Conservation (phyloP, 257 asterid species). For the Eucommia ulmoides region DNA sequence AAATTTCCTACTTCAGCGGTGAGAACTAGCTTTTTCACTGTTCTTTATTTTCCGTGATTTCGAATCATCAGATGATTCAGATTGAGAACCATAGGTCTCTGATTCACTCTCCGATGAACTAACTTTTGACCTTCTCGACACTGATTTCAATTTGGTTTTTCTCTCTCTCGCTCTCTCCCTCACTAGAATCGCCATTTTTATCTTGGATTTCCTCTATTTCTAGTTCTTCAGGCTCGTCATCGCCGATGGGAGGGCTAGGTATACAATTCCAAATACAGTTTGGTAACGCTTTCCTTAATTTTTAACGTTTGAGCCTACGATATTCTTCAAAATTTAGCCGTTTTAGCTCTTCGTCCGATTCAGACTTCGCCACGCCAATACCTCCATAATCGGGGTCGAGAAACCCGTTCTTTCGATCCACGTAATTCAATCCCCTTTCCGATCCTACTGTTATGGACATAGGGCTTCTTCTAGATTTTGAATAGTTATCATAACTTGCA, state of each 20-base stretch:
- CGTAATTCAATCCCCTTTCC: slow-evolving; percentile 14
- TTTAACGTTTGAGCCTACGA: slow-evolving; percentile 74
- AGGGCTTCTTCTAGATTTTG: slow-evolving; percentile 30
- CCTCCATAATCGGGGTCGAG: slow-evolving; percentile 56
- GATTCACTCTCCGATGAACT: slow-evolving; percentile 18
- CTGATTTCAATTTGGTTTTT: slow-evolving; percentile 11
- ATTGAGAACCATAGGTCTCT: slow-evolving; percentile 29
- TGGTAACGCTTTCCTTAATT: slow-evolving; percentile 46
- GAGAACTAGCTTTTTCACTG: slow-evolving; percentile 34
- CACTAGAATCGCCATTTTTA: slow-evolving; percentile 13
- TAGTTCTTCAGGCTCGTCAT: slow-evolving; percentile 33
- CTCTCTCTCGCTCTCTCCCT: slow-evolving; percentile 13
- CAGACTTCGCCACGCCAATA: slow-evolving; percentile 29
- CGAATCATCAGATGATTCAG: slow-evolving; percentile 52
- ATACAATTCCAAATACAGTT: slow-evolving; percentile 64
- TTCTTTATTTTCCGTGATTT: slow-evolving; percentile 24
- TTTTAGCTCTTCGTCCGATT: slow-evolving; percentile 80
- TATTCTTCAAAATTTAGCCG: slow-evolving; percentile 62
- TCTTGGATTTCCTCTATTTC: slow-evolving; percentile 32
- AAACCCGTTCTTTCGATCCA: slow-evolving; percentile 25
- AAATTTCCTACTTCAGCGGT: slow-evolving; percentile 27
- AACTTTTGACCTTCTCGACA: slow-evolving; percentile 4
- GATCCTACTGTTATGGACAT: slow-evolving; percentile 17
- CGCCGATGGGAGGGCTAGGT: slow-evolving; percentile 88
- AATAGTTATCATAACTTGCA: slow-evolving; percentile 46